phyloP scores from a whole-genome alignment of 495 filamentous ascomycete species.

The Saxophila tyrrhenica region DNA sequence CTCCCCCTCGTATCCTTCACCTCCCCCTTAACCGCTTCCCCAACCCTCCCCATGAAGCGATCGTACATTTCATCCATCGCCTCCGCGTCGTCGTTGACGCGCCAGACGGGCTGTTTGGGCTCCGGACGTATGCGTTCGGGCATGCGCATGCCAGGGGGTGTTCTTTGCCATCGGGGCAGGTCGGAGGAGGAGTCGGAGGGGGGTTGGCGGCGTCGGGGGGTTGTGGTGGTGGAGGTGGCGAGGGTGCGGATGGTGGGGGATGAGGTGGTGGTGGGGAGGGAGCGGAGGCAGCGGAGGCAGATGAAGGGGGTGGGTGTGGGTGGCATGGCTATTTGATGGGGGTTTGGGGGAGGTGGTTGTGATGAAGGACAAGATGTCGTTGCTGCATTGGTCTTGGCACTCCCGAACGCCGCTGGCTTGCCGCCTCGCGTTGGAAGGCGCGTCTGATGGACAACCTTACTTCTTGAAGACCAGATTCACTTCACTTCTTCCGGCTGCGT shows the following conservation, averaged over 20 bases:
- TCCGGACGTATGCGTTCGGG: constrained; percentile 17
- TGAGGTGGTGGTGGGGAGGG: neutral
- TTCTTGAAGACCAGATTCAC: too few relatives aligned
- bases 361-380: too few relatives aligned
- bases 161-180: constrained; percentile 70
- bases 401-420: neutral
- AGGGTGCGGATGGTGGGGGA: constrained; percentile 6
- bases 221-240: constrained; percentile 8
- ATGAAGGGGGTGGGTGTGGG: constrained; percentile 4
- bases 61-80: constrained; percentile 65
- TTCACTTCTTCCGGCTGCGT: too few relatives aligned
- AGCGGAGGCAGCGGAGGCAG: constrained; percentile 7
- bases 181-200: neutral
- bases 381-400: neutral
- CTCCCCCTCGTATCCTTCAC: constrained; percentile 7
- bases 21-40: constrained; percentile 43
- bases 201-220: neutral
- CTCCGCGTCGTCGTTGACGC: constrained; percentile 61
- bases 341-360: neutral
- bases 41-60: constrained; percentile 43
- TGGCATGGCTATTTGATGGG: neutral
- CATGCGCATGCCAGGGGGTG: constrained; percentile 55
- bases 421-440: neutral
- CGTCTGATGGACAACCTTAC: constrained; percentile 39
- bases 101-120: constrained; percentile 40